Conservation (phyloP, 805 yeast genomes). For the Zygotorulaspora danielsina region DNA sequence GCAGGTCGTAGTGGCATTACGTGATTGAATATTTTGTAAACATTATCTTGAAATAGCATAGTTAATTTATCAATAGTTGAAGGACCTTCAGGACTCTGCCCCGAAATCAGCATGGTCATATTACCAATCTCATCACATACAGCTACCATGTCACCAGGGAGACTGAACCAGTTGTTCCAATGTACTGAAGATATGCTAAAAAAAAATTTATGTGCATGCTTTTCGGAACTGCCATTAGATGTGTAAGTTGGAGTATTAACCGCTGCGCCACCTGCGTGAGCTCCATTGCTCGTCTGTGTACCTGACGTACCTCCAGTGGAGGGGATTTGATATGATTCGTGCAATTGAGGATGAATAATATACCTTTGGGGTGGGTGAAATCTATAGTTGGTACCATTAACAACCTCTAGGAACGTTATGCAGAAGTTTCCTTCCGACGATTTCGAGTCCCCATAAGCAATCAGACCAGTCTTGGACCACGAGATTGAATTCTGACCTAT, state of each 20-base stretch:
- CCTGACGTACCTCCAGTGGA: constrained; percentile 6
- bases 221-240: constrained; percentile 13
- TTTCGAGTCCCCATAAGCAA: constrained; percentile 58
- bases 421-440: constrained; percentile 40
- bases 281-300: constrained; percentile 17
- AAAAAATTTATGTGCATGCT: constrained; percentile 26
- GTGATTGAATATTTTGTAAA: constrained; percentile 31
- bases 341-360: constrained; percentile 32
- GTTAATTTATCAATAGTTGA: constrained; percentile 34
- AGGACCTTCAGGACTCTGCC: constrained; percentile 40
- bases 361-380: constrained; percentile 45
- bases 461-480: constrained; percentile 83
- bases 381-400: constrained; percentile 76
- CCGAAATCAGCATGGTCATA: constrained; percentile 51
- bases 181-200: constrained; percentile 45
- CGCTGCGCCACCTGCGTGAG: constrained; percentile 7
- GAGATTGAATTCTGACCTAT: constrained; percentile 39
- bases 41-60: constrained; percentile 39
- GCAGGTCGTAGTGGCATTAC: constrained; percentile 24
- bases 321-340: constrained; percentile 17
- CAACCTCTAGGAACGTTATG: constrained; percentile 65
- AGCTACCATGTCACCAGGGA: constrained; percentile 73
- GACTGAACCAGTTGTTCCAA: constrained; percentile 59
- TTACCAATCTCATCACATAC: constrained; percentile 70
- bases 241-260: constrained; percentile 15